These are phyloP conservation scores for Aciculosporium take DNA, from an alignment of 2,329 filamentous ascomycete genomes.

Conservation along the genomic window DNA sequence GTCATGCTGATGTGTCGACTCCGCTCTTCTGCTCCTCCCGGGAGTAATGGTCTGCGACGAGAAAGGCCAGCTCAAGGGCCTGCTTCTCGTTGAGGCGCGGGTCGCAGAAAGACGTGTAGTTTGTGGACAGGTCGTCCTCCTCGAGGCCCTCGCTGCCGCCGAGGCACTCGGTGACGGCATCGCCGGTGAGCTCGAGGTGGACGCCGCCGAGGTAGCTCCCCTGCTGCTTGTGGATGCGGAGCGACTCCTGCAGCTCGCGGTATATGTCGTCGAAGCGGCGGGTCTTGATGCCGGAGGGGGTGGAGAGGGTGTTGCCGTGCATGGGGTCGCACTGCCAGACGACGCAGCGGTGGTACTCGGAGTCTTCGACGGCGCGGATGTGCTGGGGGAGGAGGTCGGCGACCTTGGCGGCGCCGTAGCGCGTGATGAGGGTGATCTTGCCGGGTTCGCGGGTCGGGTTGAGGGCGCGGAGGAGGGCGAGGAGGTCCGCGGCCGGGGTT, in stretches of 20 bases:
- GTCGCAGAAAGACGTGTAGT: constrained; percentile 95
- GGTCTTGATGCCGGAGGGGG: constrained; percentile 73
- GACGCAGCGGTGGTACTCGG: constrained; percentile 50
- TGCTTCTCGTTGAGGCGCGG: constrained; percentile 95
- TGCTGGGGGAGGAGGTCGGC: constrained; percentile 62
- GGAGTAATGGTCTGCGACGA: constrained; percentile 71
- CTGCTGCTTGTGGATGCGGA: constrained; percentile 70
- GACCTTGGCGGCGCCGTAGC: constrained; percentile 75
- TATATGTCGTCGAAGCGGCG: constrained; percentile 84
- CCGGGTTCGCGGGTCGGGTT: constrained; percentile 73
- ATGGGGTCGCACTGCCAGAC: constrained; percentile 99
- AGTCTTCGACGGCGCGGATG: constrained; percentile 76
- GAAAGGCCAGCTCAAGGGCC: constrained; percentile 83
- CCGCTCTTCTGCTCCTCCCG: too few species aligned
- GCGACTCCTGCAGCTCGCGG: constrained; percentile 67
- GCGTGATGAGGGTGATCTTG: constrained; percentile 91
- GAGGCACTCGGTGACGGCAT: constrained; percentile 90
- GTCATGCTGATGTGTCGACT: too few species aligned
- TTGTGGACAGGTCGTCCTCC: constrained; percentile 76
- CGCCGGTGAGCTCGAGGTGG: constrained; percentile 88
- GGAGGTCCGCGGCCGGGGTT: constrained; percentile 62
- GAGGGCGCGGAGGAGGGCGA: constrained; percentile 66
- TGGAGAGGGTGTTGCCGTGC: constrained; percentile 70
- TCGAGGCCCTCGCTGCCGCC: constrained; percentile 76
- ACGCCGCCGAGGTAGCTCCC: constrained; percentile 84